Percentiles rank a stretch among this genome's conserved stretches.
phyloP scores from a whole-genome alignment of 805 yeast genomes.

The Kluyveromyces aestuarii region DNA sequence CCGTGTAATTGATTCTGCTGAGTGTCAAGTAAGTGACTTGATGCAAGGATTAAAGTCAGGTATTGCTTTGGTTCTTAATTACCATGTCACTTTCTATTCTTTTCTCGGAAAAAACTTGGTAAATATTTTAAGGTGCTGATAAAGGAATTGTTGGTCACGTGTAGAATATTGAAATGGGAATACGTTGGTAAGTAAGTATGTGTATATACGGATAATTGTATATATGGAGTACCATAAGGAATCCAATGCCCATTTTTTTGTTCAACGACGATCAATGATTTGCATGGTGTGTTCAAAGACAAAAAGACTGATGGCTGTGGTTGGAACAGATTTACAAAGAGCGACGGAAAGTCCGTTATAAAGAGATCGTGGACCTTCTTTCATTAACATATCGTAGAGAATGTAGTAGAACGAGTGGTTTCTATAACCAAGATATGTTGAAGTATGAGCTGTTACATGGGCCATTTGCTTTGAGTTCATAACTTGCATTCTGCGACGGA shows the following conservation, averaged over 20 bases:
- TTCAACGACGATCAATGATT: not conserved
- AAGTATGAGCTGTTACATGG: constrained; percentile 11
- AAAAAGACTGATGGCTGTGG: constrained; percentile 56
- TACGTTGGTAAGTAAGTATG: no score
- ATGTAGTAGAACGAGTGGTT: constrained; percentile 22
- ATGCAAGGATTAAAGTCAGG: no score
- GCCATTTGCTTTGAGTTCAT: constrained; percentile 16
- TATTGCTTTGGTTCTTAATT: no score
- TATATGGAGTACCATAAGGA: no score
- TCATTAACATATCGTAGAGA: constrained; percentile 32
- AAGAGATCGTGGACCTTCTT: constrained; percentile 59
- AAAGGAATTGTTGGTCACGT: not conserved
- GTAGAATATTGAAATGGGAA: not conserved
- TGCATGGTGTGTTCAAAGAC: constrained; percentile 39
- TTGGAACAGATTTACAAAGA: constrained; percentile 71
- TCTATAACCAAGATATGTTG: constrained; percentile 13
- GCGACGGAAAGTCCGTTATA: constrained; percentile 72
- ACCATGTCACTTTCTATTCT: not conserved
- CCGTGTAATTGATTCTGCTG: not conserved
- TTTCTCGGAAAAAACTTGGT: not conserved
- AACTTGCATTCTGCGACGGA: constrained; percentile 72
- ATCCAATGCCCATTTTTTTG: no score
- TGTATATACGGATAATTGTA: no score
- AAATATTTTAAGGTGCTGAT: not conserved
- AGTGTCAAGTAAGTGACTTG: not conserved